Conservation (phyloP, 2,329 filamentous ascomycete genomes). For the Incumbomyces lentus region DNA sequence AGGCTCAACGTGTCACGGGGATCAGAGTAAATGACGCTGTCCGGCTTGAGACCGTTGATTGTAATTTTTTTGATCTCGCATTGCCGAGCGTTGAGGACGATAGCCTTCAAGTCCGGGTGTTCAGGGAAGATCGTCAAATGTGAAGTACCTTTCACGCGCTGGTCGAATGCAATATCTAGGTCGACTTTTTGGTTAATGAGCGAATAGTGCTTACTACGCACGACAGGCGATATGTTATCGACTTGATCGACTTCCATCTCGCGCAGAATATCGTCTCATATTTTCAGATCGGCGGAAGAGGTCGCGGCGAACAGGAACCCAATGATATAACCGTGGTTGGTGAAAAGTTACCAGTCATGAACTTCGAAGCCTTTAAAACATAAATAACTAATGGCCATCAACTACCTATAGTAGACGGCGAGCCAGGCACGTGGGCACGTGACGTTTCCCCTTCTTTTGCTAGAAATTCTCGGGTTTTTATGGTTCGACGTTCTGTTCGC, state of each 20-base stretch:
- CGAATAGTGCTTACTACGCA: conserved; percentile 18
- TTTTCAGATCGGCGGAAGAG: background rate
- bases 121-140: conserved; percentile 68
- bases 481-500: background rate
- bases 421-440: background rate
- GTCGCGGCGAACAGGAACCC: too few species aligned
- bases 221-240: background rate
- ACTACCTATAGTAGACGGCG: too few species aligned
- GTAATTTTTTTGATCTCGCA: conserved; percentile 46
- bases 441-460: background rate
- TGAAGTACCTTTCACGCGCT: conserved; percentile 65
- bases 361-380: too few species aligned
- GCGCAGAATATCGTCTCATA: background rate
- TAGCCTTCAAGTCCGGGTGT: conserved; percentile 42
- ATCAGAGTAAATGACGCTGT: conserved; percentile 30
- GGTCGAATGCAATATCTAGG: conserved; percentile 77
- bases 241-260: conserved; percentile 3
- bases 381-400: too few species aligned
- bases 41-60: conserved; percentile 32
- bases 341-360: too few species aligned
- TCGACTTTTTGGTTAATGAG: conserved; percentile 79
- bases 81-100: conserved; percentile 54
- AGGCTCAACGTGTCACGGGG: conserved; percentile 27
- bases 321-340: too few species aligned
- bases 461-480: background rate